Conservation (phyloP, 2,329 filamentous ascomycete species). For the Aspergillus sp. region DNA sequence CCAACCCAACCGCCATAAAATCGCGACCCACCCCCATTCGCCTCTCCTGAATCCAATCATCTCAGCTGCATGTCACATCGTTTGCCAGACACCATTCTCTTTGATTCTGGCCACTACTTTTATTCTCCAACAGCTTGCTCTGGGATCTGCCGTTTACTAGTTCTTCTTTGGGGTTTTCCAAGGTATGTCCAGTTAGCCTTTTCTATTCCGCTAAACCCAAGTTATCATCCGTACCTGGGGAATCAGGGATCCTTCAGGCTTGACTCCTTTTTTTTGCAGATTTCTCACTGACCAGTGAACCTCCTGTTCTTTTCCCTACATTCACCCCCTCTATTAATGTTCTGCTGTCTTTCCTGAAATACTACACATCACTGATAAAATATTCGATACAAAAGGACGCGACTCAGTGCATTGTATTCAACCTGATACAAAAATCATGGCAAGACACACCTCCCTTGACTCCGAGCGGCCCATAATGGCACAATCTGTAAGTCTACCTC, state of each 20-base stretch:
- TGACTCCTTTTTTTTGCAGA: slow-evolving; percentile 6
- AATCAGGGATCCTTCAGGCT: background rate
- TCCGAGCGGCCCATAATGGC: slow-evolving; percentile 62
- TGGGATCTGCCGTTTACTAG: background rate
- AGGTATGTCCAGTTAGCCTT: background rate
- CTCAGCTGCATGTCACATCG: slow-evolving; percentile 17
- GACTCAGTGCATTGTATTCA: background rate
- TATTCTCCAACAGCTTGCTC: background rate
- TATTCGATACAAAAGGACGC: slow-evolving; percentile 1
- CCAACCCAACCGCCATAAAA: slow-evolving; percentile 8
- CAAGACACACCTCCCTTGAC: slow-evolving; percentile 53
- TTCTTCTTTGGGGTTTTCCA: background rate
- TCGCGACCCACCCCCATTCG: slow-evolving; percentile 16
- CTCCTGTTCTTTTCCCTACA: slow-evolving; percentile 1
- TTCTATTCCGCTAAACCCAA: background rate
- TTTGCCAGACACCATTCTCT: background rate
- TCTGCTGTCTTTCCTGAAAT: background rate
- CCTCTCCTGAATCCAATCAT: slow-evolving; percentile 18
- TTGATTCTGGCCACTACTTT: background rate
- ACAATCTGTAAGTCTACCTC: slow-evolving; percentile 49
- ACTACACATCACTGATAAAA: background rate
- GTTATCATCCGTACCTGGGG: background rate
- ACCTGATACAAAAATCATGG: slow-evolving; percentile 30
- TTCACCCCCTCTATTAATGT: background rate
- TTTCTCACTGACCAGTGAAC: background rate